These are phyloP conservation scores for Podosphaera fusca DNA, from an alignment of 2,329 filamentous ascomycete species.

Conservation along the genomic window DNA sequence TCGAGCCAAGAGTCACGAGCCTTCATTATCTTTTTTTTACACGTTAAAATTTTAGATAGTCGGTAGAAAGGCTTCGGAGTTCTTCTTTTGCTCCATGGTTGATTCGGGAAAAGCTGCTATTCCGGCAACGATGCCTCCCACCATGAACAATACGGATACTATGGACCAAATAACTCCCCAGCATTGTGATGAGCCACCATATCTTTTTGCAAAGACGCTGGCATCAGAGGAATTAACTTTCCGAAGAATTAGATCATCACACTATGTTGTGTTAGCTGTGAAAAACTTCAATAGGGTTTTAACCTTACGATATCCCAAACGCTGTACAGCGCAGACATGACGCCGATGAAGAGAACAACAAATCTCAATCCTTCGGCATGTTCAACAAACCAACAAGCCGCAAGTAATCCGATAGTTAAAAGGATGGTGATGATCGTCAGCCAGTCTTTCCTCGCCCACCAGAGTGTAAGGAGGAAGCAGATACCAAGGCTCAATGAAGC, in stretches of 20 bases:
- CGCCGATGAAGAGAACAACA: slow-evolving; percentile 58
- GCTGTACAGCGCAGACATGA: slow-evolving; percentile 61
- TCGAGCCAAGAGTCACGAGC: not conserved
- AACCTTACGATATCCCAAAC: slow-evolving; percentile 52
- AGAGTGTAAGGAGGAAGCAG: slow-evolving; percentile 56
- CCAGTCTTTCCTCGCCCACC: slow-evolving; percentile 65
- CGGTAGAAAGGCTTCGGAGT: slow-evolving; percentile 41
- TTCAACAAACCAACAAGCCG: slow-evolving; percentile 60
- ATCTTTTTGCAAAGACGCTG: slow-evolving; percentile 54
- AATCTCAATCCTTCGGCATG: slow-evolving; percentile 53
- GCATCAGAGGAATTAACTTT: slow-evolving; percentile 65
- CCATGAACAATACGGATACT: slow-evolving; percentile 49
- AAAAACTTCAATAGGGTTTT: not conserved
- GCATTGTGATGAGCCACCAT: slow-evolving; percentile 58
- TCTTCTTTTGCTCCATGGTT: slow-evolving; percentile 41
- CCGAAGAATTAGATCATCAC: slow-evolving; percentile 56
- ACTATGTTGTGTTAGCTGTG: slow-evolving; percentile 19
- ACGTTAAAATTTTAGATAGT: slow-evolving; percentile 3
- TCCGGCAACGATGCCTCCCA: slow-evolving; percentile 48
- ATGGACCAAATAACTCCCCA: slow-evolving; percentile 64
- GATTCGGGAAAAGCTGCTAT: slow-evolving; percentile 55
- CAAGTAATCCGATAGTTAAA: slow-evolving; percentile 43
- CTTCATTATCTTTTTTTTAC: not conserved
- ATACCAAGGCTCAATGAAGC: slow-evolving; percentile 49
- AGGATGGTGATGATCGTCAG: slow-evolving; percentile 49